A percentile compares a stretch with the other conserved stretches of the same genome.
These are phyloP conservation scores for Chlorella sp. DNA, from an alignment of 139 green algal genomes.

Conservation along the genomic window DNA sequence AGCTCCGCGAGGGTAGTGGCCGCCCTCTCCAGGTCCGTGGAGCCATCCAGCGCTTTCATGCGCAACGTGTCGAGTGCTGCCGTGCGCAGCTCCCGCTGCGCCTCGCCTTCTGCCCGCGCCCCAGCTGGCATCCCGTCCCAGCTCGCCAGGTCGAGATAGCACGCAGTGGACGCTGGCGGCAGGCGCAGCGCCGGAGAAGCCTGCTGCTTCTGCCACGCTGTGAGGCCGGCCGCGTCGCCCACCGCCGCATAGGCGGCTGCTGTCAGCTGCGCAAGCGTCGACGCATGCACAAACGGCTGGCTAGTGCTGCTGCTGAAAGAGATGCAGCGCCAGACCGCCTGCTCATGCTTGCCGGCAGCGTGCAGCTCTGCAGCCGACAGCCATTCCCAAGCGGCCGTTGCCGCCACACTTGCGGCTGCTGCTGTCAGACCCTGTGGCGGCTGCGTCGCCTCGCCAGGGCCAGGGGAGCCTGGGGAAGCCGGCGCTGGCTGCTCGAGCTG, in stretches of 20 bases:
- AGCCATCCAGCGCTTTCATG: no score
- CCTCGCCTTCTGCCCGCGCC: not conserved
- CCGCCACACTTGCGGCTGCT: not conserved
- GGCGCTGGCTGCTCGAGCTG: not conserved
- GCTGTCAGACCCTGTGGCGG: not conserved
- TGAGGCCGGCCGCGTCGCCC: slow-evolving; percentile 53
- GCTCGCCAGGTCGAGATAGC: slow-evolving; percentile 11
- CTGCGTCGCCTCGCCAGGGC: not conserved
- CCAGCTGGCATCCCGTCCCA: not conserved
- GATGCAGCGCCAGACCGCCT: slow-evolving; percentile 27
- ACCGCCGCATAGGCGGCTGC: slow-evolving; percentile 59
- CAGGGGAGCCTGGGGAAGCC: not conserved
- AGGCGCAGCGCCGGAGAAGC: not conserved
- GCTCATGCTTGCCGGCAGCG: slow-evolving; percentile 49
- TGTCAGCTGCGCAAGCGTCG: not conserved
- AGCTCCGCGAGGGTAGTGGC: not conserved
- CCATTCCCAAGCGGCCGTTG: slow-evolving; percentile 31
- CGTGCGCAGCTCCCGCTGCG: not conserved
- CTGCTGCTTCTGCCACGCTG: slow-evolving; percentile 23
- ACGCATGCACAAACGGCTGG: not conserved
- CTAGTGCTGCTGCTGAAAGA: not conserved
- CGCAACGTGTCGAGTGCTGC: no score
- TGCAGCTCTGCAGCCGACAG: slow-evolving; percentile 42
- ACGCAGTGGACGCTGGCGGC: not conserved
- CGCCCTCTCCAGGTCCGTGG: no score